Conservation (phyloP, 2,329 filamentous ascomycete genomes). For the Myriangium duriaei region DNA sequence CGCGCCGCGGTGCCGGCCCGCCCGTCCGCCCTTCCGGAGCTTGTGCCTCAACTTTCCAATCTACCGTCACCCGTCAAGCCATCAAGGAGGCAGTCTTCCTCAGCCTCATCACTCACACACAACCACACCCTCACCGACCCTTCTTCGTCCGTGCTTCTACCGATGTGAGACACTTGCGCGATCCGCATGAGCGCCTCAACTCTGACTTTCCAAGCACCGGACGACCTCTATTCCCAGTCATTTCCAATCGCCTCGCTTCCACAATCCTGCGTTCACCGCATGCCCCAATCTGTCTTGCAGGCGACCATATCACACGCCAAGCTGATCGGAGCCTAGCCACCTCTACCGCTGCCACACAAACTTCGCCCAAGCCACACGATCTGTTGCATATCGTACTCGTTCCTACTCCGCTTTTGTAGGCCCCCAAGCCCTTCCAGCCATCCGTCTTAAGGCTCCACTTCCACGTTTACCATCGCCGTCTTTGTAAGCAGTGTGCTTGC, state of each 20-base stretch:
- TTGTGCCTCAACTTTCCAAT: background rate
- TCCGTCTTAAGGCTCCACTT: background rate
- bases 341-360: background rate
- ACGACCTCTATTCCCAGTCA: background rate
- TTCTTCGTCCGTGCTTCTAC: background rate
- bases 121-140: background rate
- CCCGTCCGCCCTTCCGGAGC: background rate
- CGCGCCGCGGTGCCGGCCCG: constrained; percentile 8
- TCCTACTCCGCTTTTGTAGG: background rate
- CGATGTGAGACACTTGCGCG: constrained; percentile 8
- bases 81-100: background rate
- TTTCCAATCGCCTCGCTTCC: background rate
- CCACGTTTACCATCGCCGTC: too few relatives aligned
- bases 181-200: constrained; percentile 8
- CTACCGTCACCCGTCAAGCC: constrained; percentile 2
- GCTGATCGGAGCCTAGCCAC: constrained; percentile 2
- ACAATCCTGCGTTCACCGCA: constrained; percentile 12
- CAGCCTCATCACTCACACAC: background rate
- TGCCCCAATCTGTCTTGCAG: constrained; percentile 11
- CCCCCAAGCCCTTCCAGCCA: background rate
- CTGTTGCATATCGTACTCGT: background rate
- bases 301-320: constrained; percentile 11
- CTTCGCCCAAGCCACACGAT: background rate
- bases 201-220: background rate
- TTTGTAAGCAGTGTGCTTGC: too few relatives aligned